These are phyloP conservation scores for Fusarium illudens DNA, from an alignment of 2,329 filamentous ascomycete genomes.

Conservation along the genomic window DNA sequence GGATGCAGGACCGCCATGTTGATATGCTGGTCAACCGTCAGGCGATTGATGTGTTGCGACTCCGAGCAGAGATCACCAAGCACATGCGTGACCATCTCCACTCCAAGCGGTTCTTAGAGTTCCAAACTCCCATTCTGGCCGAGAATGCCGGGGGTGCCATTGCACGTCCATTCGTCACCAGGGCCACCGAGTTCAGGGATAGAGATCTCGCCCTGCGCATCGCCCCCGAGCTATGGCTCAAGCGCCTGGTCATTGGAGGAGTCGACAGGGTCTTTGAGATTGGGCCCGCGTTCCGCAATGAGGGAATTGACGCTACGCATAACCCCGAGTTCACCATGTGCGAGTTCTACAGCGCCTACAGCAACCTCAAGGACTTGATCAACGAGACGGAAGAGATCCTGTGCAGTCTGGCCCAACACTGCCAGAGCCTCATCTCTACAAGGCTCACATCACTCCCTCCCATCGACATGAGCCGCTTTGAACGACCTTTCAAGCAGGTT, in stretches of 20 bases:
- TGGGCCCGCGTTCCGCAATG: constrained; percentile 90
- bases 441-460: constrained; percentile 57
- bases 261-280: constrained; percentile 93
- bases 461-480: constrained; percentile 58
- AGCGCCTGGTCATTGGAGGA: constrained; percentile 87
- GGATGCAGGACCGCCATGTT: constrained; percentile 80
- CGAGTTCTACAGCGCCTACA: constrained; percentile 93
- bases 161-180: constrained; percentile 85
- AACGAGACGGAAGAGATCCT: constrained; percentile 78
- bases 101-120: constrained; percentile 78
- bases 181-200: constrained; percentile 77
- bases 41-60: constrained; percentile 72
- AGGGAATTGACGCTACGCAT: constrained; percentile 89
- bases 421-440: constrained; percentile 55
- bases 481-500: constrained; percentile 69
- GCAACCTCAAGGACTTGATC: constrained; percentile 79
- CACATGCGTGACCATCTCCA: constrained; percentile 79
- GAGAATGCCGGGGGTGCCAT: constrained; percentile 85
- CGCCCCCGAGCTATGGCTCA: constrained; percentile 94
- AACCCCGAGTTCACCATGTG: constrained; percentile 98
- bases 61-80: constrained; percentile 78
- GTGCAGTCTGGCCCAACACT: constrained; percentile 62
- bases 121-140: constrained; percentile 89
- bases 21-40: constrained; percentile 82
- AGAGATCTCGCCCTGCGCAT: constrained; percentile 81